Evolutionary conservation across 495 filamentous ascomycete species (phyloP).

Genomic region (Darksidea phi): DNA sequence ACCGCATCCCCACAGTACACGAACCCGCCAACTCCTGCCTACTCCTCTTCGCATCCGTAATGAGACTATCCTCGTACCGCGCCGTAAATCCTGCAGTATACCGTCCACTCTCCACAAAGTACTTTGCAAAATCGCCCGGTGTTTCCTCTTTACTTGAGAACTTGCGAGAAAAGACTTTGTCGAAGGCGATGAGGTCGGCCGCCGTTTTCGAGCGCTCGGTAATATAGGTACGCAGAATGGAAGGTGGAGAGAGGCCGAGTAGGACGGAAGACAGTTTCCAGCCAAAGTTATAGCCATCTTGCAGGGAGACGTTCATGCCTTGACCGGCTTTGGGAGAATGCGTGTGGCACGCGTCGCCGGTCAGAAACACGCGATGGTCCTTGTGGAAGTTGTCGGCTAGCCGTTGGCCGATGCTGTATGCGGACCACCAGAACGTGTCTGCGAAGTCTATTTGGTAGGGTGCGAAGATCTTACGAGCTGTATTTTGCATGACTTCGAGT

Average conservation of each 20-base stretch:
- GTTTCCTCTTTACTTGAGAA: constrained; percentile 49
- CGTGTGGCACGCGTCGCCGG: constrained; percentile 62
- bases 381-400: constrained; percentile 57
- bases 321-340: constrained; percentile 64
- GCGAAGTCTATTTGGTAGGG: constrained; percentile 56
- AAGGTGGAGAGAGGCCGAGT: constrained; percentile 54
- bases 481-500: constrained; percentile 55
- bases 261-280: constrained; percentile 75
- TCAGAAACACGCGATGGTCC: constrained; percentile 55
- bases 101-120: constrained; percentile 59
- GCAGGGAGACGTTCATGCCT: constrained; percentile 46
- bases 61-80: constrained; percentile 46
- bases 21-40: constrained; percentile 42
- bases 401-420: constrained; percentile 60
- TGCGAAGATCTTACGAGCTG: constrained; percentile 58
- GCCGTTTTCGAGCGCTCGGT: constrained; percentile 67
- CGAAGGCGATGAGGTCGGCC: constrained; percentile 71
- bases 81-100: constrained; percentile 66
- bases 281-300: constrained; percentile 62
- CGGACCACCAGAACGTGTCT: constrained; percentile 58
- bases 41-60: constrained; percentile 21
- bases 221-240: constrained; percentile 66
- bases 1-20: constrained; percentile 57
- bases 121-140: constrained; percentile 49
- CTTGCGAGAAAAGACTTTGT: constrained; percentile 62